These are phyloP conservation scores for Globisporangium irregulare DNA, from an alignment of 352 stramenopile species.

Conservation along the genomic window DNA sequence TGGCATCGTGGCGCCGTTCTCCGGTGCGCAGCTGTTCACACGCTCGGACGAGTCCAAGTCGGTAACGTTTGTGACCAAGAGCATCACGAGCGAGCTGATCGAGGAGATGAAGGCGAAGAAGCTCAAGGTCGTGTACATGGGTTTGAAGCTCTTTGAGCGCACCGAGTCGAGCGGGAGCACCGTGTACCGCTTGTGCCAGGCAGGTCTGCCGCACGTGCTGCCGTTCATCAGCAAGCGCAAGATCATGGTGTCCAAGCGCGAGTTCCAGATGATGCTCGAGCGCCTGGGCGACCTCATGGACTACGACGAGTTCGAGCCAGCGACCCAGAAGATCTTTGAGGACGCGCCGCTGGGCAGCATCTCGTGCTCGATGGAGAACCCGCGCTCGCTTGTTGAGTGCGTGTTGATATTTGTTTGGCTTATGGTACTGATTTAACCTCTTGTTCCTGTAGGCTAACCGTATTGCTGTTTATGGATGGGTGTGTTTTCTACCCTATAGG, in stretches of 20 bases:
- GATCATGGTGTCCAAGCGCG: constrained; percentile 48
- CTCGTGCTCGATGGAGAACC: constrained; percentile 64
- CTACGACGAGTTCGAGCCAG: constrained; percentile 77
- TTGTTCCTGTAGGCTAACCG: not conserved
- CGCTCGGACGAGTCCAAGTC: constrained; percentile 85
- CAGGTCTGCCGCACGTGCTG: constrained; percentile 81
- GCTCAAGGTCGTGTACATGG: constrained; percentile 89
- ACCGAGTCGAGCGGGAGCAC: constrained; percentile 71
- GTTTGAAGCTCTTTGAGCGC: constrained; percentile 91
- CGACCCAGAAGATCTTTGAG: constrained; percentile 46
- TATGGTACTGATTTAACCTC: not conserved
- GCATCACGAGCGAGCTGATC: constrained; percentile 76
- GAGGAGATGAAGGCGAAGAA: constrained; percentile 86
- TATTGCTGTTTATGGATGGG: constrained; percentile 3
- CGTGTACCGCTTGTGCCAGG: constrained; percentile 89
- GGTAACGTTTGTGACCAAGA: constrained; percentile 83
- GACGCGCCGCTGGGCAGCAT: constrained; percentile 72
- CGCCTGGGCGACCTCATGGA: constrained; percentile 77
- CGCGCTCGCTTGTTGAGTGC: constrained; percentile 68
- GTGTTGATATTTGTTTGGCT: constrained; percentile 16
- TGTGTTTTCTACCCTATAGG: constrained; percentile 30
- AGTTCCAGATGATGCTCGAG: constrained; percentile 87
- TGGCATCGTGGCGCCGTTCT: constrained; percentile 63
- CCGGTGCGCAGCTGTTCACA: constrained; percentile 78
- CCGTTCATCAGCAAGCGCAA: constrained; percentile 78